A percentile compares a stretch with the other conserved stretches of the same genome.
Evolutionary conservation across 1,284 basidiomycete genomes (phyloP).

Genomic region (Fomitiporia mediterranea): DNA sequence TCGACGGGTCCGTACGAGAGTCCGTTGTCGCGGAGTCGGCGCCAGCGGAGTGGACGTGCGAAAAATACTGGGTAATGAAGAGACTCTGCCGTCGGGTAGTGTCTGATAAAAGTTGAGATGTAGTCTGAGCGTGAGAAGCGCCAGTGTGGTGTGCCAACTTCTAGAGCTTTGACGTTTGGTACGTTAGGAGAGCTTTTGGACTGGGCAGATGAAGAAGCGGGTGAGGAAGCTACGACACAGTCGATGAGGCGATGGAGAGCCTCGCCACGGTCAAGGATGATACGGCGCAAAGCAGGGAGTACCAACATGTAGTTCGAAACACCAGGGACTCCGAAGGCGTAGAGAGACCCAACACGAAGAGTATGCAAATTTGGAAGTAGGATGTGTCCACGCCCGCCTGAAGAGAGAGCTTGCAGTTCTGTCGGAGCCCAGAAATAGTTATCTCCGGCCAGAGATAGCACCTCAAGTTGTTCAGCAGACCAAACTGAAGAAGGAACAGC

Average conservation of each 20-base stretch:
- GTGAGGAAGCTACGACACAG: neutral
- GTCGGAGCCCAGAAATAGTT: constrained; percentile 6
- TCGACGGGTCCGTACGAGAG: neutral
- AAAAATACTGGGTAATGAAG: constrained; percentile 12
- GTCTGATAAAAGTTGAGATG: constrained; percentile 3
- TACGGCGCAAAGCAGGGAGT: constrained; percentile 1
- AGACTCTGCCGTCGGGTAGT: constrained; percentile 5
- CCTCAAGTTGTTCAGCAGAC: constrained; percentile 9
- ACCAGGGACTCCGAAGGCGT: constrained; percentile 8
- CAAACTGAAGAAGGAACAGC: neutral
- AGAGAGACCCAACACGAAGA: constrained; percentile 2
- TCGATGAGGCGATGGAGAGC: constrained; percentile 1
- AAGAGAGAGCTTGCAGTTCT: neutral
- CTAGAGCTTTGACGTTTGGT: constrained; percentile 5
- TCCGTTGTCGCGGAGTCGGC: neutral
- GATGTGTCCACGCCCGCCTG: neutral
- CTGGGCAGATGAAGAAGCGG: neutral
- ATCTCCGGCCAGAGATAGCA: constrained; percentile 1
- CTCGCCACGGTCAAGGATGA: constrained; percentile 12
- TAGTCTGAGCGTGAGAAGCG: constrained; percentile 11
- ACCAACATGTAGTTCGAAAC: neutral
- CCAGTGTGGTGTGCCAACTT: constrained; percentile 6
- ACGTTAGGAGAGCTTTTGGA: too few species aligned
- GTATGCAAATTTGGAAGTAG: constrained; percentile 11
- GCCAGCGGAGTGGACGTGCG: constrained; percentile 4